Conservation (phyloP, 225 moss, liverwort and hornwort genomes). For the Bryum argenteum region DNA sequence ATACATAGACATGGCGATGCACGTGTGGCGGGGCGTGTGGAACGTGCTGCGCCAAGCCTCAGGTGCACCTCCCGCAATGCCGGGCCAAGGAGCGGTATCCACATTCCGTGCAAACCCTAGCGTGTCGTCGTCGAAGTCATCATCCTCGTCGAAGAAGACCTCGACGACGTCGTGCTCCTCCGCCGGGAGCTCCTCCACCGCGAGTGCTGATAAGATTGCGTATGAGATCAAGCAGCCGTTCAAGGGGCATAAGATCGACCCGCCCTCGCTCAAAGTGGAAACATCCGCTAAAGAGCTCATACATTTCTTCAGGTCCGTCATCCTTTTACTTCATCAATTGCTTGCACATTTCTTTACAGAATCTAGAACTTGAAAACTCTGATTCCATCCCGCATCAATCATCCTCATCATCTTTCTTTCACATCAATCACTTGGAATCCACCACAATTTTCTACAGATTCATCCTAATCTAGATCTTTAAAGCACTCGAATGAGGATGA, state of each 20-base stretch:
- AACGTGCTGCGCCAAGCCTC: constrained; percentile 7
- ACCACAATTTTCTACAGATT: no score
- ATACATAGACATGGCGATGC: no score
- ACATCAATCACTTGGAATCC: no score
- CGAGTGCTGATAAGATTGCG: neutral
- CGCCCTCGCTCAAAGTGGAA: constrained; percentile 16
- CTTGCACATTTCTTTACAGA: no score
- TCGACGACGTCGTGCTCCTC: constrained; percentile 3
- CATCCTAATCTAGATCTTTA: no score
- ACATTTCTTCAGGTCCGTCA: neutral
- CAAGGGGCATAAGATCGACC: constrained; percentile 9
- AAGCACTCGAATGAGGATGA: no score
- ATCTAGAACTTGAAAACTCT: no score
- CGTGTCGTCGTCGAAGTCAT: neutral
- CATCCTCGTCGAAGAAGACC: neutral
- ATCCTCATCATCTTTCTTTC: no score
- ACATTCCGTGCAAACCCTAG: neutral
- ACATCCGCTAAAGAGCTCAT: constrained; percentile 19
- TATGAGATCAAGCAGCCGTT: constrained; percentile 17
- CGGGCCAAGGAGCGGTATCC: neutral
- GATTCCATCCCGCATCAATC: no score
- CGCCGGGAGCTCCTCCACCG: neutral
- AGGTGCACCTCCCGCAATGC: neutral
- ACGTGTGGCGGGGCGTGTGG: neutral
- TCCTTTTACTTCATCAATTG: no score